Evolutionary conservation across 148 eudicot genomes (phyloP).

Genomic region (Amaranthus palmeri): DNA sequence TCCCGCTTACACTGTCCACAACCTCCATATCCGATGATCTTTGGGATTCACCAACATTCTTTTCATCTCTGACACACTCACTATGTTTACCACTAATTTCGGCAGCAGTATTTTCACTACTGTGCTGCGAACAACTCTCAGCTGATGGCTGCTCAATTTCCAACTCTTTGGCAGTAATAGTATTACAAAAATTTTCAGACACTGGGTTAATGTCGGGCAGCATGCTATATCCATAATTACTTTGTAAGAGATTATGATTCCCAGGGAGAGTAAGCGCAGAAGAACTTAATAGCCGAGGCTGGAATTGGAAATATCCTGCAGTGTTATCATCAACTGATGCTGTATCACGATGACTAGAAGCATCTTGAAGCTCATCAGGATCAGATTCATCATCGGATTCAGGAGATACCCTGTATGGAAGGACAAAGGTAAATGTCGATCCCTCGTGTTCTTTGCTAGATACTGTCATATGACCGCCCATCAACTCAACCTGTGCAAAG

Average conservation of each 20-base stretch:
- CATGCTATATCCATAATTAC: slow-evolving; percentile 20
- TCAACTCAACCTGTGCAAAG: slow-evolving; percentile 69
- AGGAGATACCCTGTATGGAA: slow-evolving; percentile 68
- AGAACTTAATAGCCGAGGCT: slow-evolving; percentile 57
- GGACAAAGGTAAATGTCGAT: slow-evolving; percentile 74
- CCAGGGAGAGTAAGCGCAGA: slow-evolving; percentile 45
- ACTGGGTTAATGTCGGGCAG: slow-evolving; percentile 31
- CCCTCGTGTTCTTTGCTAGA: slow-evolving; percentile 64
- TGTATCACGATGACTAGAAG: slow-evolving; percentile 33
- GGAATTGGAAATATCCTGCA: slow-evolving; percentile 58
- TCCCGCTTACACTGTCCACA: slow-evolving; percentile 13
- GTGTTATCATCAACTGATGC: slow-evolving; percentile 35
- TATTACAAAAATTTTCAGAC: slow-evolving; percentile 24
- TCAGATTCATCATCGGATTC: slow-evolving; percentile 45
- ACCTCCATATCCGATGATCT: slow-evolving; percentile 15
- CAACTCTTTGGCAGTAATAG: slow-evolving; percentile 30
- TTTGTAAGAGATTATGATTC: slow-evolving; percentile 33
- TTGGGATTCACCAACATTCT: slow-evolving; percentile 19
- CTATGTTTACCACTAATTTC: slow-evolving; percentile 15
- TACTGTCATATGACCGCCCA: slow-evolving; percentile 91
- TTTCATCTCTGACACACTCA: slow-evolving; percentile 17
- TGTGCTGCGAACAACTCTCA: slow-evolving; percentile 28
- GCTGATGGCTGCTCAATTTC: slow-evolving; percentile 31
- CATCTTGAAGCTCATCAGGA: slow-evolving; percentile 56
- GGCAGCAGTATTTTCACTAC: slow-evolving; percentile 18